Conservation (phyloP, 2,329 filamentous ascomycete species). For the Colletotrichum euphorbiae region DNA sequence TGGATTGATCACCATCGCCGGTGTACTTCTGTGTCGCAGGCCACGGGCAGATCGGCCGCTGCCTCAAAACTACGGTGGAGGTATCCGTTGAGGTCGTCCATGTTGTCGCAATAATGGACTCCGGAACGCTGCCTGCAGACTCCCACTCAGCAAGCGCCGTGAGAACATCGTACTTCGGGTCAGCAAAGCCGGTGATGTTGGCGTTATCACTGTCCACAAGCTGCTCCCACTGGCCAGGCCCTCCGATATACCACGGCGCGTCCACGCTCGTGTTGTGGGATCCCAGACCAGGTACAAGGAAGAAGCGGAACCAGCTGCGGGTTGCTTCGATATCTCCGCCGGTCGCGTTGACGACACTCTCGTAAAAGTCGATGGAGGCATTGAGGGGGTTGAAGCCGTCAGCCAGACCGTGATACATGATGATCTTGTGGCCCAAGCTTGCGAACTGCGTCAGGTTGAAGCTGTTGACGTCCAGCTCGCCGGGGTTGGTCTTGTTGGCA, state of each 20-base stretch:
- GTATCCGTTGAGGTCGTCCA: slow-evolving; percentile 45
- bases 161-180: slow-evolving; percentile 52
- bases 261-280: slow-evolving; percentile 52
- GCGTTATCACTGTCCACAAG: slow-evolving; percentile 37
- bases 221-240: slow-evolving; percentile 44
- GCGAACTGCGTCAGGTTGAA: slow-evolving; percentile 53
- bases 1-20: slow-evolving; percentile 3
- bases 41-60: slow-evolving; percentile 59
- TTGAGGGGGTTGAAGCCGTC: slow-evolving; percentile 53
- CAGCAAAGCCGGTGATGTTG: slow-evolving; percentile 50
- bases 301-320: slow-evolving; percentile 62
- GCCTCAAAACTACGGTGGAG: slow-evolving; percentile 54
- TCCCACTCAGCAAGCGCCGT: slow-evolving; percentile 54
- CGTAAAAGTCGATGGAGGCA: slow-evolving; percentile 52
- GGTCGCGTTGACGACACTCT: slow-evolving; percentile 54
- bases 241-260: slow-evolving; percentile 56
- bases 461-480: slow-evolving; percentile 50
- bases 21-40: slow-evolving; percentile 40
- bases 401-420: slow-evolving; percentile 57
- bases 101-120: slow-evolving; percentile 51
- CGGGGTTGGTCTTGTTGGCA: slow-evolving; percentile 51
- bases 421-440: slow-evolving; percentile 54
- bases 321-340: slow-evolving; percentile 47
- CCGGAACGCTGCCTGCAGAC: slow-evolving; percentile 48
- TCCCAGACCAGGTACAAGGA: slow-evolving; percentile 62